Evolutionary conservation across 2,329 filamentous ascomycete species (phyloP).

Genomic region (Gliomastix tumulicola): DNA sequence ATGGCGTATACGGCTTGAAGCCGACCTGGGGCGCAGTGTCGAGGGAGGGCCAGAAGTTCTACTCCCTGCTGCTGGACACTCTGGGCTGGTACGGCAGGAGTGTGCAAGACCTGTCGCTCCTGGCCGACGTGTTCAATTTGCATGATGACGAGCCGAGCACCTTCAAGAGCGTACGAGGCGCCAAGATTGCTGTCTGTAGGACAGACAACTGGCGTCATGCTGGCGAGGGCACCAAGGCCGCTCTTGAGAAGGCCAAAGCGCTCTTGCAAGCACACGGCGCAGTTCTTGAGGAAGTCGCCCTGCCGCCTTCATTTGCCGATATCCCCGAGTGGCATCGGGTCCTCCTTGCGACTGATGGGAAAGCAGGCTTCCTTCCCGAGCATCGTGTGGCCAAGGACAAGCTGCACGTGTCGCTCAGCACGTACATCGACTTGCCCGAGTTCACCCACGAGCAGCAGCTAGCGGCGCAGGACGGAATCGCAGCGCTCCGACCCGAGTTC

Average conservation of each 20-base stretch:
- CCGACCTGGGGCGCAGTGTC: conserved; percentile 59
- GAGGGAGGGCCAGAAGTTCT: conserved; percentile 53
- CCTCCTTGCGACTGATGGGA: conserved; percentile 44
- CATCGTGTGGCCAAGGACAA: conserved; percentile 39
- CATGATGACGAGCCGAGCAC: conserved; percentile 26
- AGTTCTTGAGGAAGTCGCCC: conserved; percentile 44
- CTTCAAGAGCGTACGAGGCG: conserved; percentile 29
- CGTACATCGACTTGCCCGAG: conserved; percentile 36
- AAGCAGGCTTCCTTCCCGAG: conserved; percentile 45
- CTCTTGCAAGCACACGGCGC: conserved; percentile 41
- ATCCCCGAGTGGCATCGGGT: conserved; percentile 44
- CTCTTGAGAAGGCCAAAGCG: conserved; percentile 29
- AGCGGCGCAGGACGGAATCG: conserved; percentile 45
- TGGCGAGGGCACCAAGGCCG: conserved; percentile 32
- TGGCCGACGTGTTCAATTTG: conserved; percentile 47
- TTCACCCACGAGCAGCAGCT: conserved; percentile 40
- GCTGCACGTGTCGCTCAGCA: conserved; percentile 34
- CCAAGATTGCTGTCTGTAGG: conserved; percentile 47
- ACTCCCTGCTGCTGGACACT: conserved; percentile 53
- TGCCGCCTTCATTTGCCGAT: conserved; percentile 40
- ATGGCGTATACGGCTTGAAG: conserved; percentile 58
- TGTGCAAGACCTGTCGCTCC: conserved; percentile 48
- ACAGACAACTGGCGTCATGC: conserved; percentile 44
- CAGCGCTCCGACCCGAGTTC: conserved; percentile 43
- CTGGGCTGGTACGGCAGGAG: conserved; percentile 53